Percentiles rank a stretch among this genome's conserved stretches.
phyloP scores from a whole-genome alignment of 768 basidiomycete genomes.

The Lactarius hengduanensis region DNA sequence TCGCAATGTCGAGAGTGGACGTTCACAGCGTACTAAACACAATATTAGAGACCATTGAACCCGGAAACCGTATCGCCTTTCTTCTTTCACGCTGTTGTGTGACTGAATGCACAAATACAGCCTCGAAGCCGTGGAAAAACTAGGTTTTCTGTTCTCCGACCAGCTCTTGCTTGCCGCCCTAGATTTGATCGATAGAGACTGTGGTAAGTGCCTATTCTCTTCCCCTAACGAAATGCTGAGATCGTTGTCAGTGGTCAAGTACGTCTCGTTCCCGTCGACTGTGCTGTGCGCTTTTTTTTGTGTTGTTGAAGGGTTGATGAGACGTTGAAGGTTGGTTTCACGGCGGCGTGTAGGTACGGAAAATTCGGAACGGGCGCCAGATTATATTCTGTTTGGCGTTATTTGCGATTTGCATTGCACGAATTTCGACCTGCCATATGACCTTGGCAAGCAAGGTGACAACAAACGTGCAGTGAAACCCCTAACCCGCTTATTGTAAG shows the following conservation, averaged over 20 bases:
- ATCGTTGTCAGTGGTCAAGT: slow-evolving; percentile 55
- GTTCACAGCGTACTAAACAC: slow-evolving; percentile 19
- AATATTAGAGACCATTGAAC: slow-evolving; percentile 33
- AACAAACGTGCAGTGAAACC: no score
- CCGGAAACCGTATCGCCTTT: slow-evolving; percentile 37
- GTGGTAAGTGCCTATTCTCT: slow-evolving; percentile 45
- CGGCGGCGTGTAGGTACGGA: no score
- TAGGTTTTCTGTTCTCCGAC: slow-evolving; percentile 61
- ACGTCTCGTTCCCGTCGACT: slow-evolving; percentile 36
- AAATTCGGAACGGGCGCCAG: no score
- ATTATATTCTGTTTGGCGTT: no score
- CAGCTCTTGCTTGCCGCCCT: slow-evolving; percentile 66
- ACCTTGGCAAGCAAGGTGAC: slow-evolving; percentile 40
- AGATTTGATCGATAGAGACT: slow-evolving; percentile 71
- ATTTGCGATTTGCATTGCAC: no score
- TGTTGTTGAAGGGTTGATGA: no score
- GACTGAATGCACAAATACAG: slow-evolving; percentile 30
- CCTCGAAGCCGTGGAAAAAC: slow-evolving; percentile 55
- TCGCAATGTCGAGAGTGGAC: slow-evolving; percentile 10
- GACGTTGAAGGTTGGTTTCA: no score
- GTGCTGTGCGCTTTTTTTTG: no score
- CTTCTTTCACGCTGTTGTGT: neutral
- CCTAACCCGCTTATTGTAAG: no score
- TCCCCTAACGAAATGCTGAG: neutral
- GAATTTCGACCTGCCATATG: no score